Evolutionary conservation across 768 basidiomycete species (phyloP), one percentile per base, ranked within the genome.

Genomic region (Serendipita sp.): DNA sequence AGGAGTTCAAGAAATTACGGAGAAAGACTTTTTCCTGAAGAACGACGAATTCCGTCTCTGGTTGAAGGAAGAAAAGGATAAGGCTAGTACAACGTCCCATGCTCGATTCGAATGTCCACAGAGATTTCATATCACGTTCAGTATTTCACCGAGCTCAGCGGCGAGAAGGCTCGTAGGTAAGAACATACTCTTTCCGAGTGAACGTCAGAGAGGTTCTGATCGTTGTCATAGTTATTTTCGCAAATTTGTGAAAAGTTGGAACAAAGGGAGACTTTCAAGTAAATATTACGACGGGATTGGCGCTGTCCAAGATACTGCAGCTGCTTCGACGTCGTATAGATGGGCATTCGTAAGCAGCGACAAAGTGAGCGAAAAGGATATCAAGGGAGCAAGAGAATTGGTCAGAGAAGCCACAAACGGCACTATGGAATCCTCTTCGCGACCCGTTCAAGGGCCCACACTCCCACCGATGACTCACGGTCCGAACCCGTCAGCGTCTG

Each of bases 171-270:
- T 2, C 81, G 88, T 69, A 87, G 83, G 83, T 23, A 23, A 23
- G 23, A 23, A 23, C 23, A 23, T 23, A 23, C 23, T 23, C 23
- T 23, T 23, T 1, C 23, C 23, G 23, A 1, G 23, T 23, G 23
- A 23, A 23, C 23, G 23, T 23, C 23, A 23, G 23, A 23, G 23
- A 23, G 23, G 23, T 23, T 23, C 23, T 23, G 23, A 23, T 23
- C 23, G 23, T 1, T 67, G 15, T 32, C 46, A 16, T 62, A 90
- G 89, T 70, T 92, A 94, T 72, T 97, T 97, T 72, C 85, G 86
- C 70, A 95, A 93, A 75, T 96, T 97, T 70, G 85, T 92, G 45
- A 89, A 88, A 79, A 86, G 86, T 30, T 93, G 91, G 91, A 93
- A 93, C 73, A 79, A 80, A 72, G 89, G 88, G 3, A 84, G 80